These are phyloP conservation scores for Penicillium thymicola DNA, from an alignment of 2,329 filamentous ascomycete species.

Conservation along the genomic window DNA sequence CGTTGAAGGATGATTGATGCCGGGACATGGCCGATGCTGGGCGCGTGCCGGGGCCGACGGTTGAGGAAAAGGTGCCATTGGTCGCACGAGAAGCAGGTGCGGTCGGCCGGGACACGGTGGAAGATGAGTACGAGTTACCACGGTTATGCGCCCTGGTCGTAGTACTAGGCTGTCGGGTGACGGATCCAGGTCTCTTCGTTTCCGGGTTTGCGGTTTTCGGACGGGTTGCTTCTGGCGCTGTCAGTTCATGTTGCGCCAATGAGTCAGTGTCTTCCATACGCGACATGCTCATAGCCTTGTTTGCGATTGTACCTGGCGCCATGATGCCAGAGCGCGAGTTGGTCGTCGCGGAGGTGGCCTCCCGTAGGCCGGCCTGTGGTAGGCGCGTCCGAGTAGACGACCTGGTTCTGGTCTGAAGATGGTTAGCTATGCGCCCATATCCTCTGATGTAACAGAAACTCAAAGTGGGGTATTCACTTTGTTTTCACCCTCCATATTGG, in stretches of 20 bases:
- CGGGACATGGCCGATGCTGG: slow-evolving; percentile 47
- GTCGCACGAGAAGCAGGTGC: slow-evolving; percentile 46
- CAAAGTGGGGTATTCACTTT: slow-evolving; percentile 22
- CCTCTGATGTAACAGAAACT: neutral
- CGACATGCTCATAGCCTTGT: slow-evolving; percentile 49
- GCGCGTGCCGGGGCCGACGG: slow-evolving; percentile 54
- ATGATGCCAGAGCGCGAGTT: slow-evolving; percentile 52
- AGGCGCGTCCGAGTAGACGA: slow-evolving; percentile 30
- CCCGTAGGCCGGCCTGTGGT: slow-evolving; percentile 41
- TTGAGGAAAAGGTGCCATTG: slow-evolving; percentile 55
- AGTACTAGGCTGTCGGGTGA: slow-evolving; percentile 36
- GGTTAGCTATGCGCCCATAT: neutral
- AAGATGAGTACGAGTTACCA: slow-evolving; percentile 36
- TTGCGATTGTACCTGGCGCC: slow-evolving; percentile 44
- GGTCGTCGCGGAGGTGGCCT: slow-evolving; percentile 51
- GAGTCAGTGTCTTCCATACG: slow-evolving; percentile 22
- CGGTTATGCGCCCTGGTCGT: slow-evolving; percentile 43
- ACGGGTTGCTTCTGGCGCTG: slow-evolving; percentile 46
- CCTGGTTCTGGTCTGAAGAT: slow-evolving; percentile 26
- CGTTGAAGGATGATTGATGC: slow-evolving; percentile 53
- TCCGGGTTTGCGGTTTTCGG: slow-evolving; percentile 51
- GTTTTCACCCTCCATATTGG: slow-evolving; percentile 35
- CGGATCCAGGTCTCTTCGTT: slow-evolving; percentile 28
- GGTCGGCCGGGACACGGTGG: slow-evolving; percentile 36
- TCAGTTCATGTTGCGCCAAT: slow-evolving; percentile 9